Conservation (phyloP, 2,329 filamentous ascomycete species). For the Epichloe baconii region DNA sequence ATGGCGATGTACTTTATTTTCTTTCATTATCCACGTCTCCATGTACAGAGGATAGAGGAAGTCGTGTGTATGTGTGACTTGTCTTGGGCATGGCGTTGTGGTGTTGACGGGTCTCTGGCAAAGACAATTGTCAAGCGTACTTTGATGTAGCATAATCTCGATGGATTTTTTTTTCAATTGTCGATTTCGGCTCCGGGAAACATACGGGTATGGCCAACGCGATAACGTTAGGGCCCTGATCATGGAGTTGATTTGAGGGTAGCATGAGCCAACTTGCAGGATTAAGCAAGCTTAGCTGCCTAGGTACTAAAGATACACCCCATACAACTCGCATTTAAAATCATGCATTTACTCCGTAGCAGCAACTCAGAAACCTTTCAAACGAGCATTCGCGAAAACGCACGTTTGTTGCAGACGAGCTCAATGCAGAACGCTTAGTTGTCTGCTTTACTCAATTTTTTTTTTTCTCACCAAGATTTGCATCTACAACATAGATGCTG, state of each 20-base stretch:
- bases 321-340: not conserved
- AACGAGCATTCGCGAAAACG: too few relatives aligned
- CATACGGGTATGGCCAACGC: not conserved
- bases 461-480: too few relatives aligned
- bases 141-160: not conserved
- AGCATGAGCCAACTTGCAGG: not conserved
- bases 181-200: not conserved
- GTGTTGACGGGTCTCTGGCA: not conserved
- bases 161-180: not conserved
- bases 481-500: too few relatives aligned
- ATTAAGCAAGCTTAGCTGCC: not conserved
- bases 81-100: conserved; percentile 3
- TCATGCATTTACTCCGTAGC: too few relatives aligned
- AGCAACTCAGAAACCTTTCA: too few relatives aligned
- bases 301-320: not conserved
- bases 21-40: not conserved
- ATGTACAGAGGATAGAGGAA: not conserved
- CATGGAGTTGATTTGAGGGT: not conserved
- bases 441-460: too few relatives aligned
- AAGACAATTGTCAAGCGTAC: not conserved
- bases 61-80: not conserved
- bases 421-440: too few relatives aligned
- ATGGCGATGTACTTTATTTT: not conserved
- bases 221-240: not conserved
- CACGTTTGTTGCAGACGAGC: too few relatives aligned